Base-by-base conservation (phyloP, 495 filamentous ascomycete species). In the Aspergillus ostianus region DNA sequence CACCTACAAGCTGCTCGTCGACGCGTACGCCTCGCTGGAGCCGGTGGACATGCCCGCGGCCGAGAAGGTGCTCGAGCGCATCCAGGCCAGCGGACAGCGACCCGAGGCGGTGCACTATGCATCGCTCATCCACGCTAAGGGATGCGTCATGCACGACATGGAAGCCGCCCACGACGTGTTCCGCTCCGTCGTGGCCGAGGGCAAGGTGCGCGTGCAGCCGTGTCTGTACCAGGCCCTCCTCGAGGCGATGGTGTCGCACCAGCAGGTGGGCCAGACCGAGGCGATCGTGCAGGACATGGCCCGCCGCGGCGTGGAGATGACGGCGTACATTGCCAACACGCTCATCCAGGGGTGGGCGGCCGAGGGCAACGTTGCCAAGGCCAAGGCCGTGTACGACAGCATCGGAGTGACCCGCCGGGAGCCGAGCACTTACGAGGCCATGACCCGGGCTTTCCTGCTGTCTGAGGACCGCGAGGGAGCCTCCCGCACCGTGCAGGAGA, bases 371-470 rank as follows among this genome's bases (percentile, higher is more conserved):
- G 90, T 98, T 26, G 74, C 71, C 54, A 92, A 90, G 72, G 90
- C 91, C 44, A 85, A 87, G 73, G 77, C 80, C 6, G 85, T 97
- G 63, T 98, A 96, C 70, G 81, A 88, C 45, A 77, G 82, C 50
- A 84, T 98, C 44, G 83, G 85, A 36, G 80, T 80, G 26, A 81
- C 85, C 30, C 90, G 88, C 77, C 85, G 94, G 27, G 94, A 98
- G 76, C 94, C 94, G 7, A 96, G 91, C 76, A 98, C 94, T n/a
- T 98, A 98, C 70, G 94, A 98, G 76, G 93, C 93, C 41, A 98
- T 98, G 95, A 96, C 92, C 19, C 84, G 95, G 21, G 95, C 95
- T 0, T 97, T 88, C 78, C 81, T 98, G 51, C 83, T 89, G 3
- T 89, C 88, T 0, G 88, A 95, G 63, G 88, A 96, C 62, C 85